phyloP scores from a whole-genome alignment of 371 early-diverging fungal species.

The Mucor ambiguus region DNA sequence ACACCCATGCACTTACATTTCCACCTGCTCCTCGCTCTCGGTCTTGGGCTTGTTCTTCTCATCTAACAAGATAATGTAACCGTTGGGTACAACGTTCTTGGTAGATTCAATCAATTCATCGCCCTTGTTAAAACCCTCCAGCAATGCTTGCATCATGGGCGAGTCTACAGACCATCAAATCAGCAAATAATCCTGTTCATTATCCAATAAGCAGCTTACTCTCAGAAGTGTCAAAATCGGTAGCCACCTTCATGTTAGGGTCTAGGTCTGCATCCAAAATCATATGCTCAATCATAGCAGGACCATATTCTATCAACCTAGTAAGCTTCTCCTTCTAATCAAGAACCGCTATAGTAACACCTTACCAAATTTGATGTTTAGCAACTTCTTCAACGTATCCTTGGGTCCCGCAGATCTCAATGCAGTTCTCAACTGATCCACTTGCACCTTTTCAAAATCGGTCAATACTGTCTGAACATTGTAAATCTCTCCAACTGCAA shows the following conservation, averaged over 20 bases:
- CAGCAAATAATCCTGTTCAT: neutral
- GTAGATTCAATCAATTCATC: constrained; percentile 60
- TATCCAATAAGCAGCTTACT: constrained; percentile 25
- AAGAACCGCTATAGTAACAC: neutral
- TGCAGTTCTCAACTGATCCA: constrained; percentile 54
- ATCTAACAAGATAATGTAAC: constrained; percentile 62
- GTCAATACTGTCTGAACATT: constrained; percentile 53
- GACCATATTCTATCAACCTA: constrained; percentile 70
- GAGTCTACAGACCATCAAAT: constrained; percentile 22
- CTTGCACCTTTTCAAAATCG: constrained; percentile 65
- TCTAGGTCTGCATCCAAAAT: constrained; percentile 71
- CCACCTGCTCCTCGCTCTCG: constrained; percentile 48
- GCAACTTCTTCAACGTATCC: constrained; percentile 77
- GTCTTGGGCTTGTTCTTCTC: constrained; percentile 45
- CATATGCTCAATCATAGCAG: constrained; percentile 89
- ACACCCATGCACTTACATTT: constrained; percentile 47
- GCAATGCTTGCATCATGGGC: constrained; percentile 30
- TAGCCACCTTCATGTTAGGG: constrained; percentile 63
- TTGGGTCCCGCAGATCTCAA: constrained; percentile 67
- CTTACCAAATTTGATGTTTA: constrained; percentile 71
- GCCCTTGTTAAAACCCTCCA: constrained; percentile 54
- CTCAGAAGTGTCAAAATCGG: constrained; percentile 57
- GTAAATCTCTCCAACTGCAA: constrained; percentile 86
- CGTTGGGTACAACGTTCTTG: constrained; percentile 48
- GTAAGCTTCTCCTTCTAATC: neutral